Base-by-base conservation (phyloP, 495 filamentous ascomycete genomes). In the Sordaria brevicollis region DNA sequence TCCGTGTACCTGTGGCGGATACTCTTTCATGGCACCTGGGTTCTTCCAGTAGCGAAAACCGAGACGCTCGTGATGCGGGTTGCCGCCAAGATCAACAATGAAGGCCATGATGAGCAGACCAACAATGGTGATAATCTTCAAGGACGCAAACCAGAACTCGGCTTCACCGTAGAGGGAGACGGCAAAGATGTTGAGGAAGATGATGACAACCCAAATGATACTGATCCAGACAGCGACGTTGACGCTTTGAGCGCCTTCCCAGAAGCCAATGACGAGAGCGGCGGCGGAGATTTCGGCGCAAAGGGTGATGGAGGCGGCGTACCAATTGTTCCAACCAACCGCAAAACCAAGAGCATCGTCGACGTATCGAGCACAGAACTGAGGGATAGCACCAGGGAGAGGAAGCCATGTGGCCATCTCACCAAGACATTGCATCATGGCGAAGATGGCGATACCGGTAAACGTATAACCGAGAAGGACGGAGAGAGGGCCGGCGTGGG, bases 311-410 rank as follows among this genome's bases (percentile, higher is more conserved):
- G 74, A 67, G 57, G 67, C 71, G n/a, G 73, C 67, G 66, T 80
- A 78, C 72, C 72, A 79, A 38, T 79, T 87, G 73, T 89, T 88
- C 89, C 89, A 91, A 37, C 90, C 90, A 76, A 92, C 87, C 65
- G 90, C 87, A 71, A 91, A 91, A n/a, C 91, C 90, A 74, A 92
- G 81, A 75, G 86, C 87, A 21, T 89, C 87, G 49, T 90, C 89
- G 68, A 92, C 86, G 69, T 90, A 88, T 67, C 90, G 87, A 65
- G 90, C 82, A 54, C 90, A 90, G 68, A 91, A 92, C 29, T 90
- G 73, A 4, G 81, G 80, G 29, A 85, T 77, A 7, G 81, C 80
- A 31, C 83, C 83, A 5, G 81, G 77, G 6, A 85, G 74, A 1
- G 89, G 85, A 43, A 91, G 83, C 81, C 87, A 89, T 67, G 88